These are phyloP conservation scores for Brassica balearica DNA, from an alignment of 441 rosid species.

Conservation along the genomic window DNA sequence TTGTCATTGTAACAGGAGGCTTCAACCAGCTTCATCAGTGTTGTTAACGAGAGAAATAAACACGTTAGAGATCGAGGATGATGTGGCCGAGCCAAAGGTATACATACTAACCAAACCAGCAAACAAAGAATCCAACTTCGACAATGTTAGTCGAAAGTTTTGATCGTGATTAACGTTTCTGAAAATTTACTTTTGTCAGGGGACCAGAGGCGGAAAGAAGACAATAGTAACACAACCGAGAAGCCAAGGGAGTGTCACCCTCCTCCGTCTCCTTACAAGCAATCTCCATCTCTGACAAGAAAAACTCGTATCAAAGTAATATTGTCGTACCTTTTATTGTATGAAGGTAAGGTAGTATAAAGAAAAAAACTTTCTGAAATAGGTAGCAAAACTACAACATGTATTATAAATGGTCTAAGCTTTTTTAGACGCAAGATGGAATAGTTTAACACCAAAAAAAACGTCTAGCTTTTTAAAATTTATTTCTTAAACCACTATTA, in stretches of 20 bases:
- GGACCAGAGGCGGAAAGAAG: slow-evolving; percentile 63
- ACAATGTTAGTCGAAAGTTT: neutral
- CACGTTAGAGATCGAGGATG: slow-evolving; percentile 62
- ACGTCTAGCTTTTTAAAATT: neutral
- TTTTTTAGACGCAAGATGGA: slow-evolving; percentile 4
- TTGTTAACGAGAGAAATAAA: slow-evolving; percentile 66
- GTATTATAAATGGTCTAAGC: neutral
- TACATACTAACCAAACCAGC: neutral
- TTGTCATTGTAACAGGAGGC: slow-evolving; percentile 65
- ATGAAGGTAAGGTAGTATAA: neutral
- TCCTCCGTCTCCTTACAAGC: slow-evolving; percentile 69
- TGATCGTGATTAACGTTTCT: neutral
- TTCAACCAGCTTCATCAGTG: slow-evolving; percentile 74
- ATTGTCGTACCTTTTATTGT: neutral
- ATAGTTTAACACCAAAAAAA: neutral
- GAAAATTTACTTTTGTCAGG: slow-evolving; percentile 51
- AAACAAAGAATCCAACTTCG: too few species aligned
- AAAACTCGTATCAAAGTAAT: slow-evolving; percentile 9
- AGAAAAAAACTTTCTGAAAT: neutral
- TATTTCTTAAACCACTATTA: neutral
- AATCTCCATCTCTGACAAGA: slow-evolving; percentile 54
- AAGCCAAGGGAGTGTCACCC: slow-evolving; percentile 73
- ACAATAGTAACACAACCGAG: slow-evolving; percentile 47
- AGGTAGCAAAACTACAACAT: neutral
- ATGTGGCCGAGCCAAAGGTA: slow-evolving; percentile 67